Percentiles rank a stretch among this genome's conserved stretches.
Evolutionary conservation across 2,329 filamentous ascomycete species (phyloP).

Genomic region (Hypoxylon sp.): DNA sequence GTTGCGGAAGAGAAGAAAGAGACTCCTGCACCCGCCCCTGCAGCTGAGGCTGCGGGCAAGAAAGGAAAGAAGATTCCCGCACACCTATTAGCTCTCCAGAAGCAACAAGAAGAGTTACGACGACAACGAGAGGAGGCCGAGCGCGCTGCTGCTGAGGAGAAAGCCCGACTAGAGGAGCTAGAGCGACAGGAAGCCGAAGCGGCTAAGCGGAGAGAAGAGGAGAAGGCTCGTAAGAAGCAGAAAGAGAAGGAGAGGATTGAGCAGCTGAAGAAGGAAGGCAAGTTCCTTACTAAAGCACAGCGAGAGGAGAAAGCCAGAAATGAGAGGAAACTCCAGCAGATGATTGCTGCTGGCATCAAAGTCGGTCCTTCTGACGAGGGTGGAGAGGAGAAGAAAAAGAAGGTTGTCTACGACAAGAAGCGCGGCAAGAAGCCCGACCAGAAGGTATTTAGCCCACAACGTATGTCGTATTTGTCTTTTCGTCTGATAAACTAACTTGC

Average conservation of each 20-base stretch:
- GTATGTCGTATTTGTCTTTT: neutral
- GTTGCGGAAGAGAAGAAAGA: slow-evolving; percentile 66
- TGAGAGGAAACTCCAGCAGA: slow-evolving; percentile 85
- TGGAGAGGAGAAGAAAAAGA: slow-evolving; percentile 79
- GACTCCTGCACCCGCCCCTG: slow-evolving; percentile 58
- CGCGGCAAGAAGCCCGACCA: slow-evolving; percentile 71
- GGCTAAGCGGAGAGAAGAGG: slow-evolving; percentile 77
- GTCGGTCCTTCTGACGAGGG: slow-evolving; percentile 72
- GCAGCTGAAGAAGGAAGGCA: slow-evolving; percentile 89
- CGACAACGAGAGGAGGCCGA: slow-evolving; percentile 75
- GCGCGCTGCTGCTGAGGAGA: slow-evolving; percentile 72
- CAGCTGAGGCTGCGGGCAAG: slow-evolving; percentile 66
- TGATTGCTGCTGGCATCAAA: slow-evolving; percentile 83
- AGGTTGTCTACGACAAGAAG: slow-evolving; percentile 81
- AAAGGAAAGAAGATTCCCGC: slow-evolving; percentile 94
- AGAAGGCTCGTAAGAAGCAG: slow-evolving; percentile 83
- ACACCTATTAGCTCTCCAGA: slow-evolving; percentile 80
- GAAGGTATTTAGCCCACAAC: slow-evolving; percentile 60
- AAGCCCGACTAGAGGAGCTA: slow-evolving; percentile 74
- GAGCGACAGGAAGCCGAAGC: slow-evolving; percentile 78
- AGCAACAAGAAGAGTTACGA: slow-evolving; percentile 85
- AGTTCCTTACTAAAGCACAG: slow-evolving; percentile 88
- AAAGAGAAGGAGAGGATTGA: slow-evolving; percentile 89
- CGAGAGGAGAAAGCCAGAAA: slow-evolving; percentile 85
- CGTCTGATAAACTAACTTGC: slow-evolving; percentile 26